Evolutionary conservation across 2,329 filamentous ascomycete species (phyloP).

Genomic region (Aulographum hederae): DNA sequence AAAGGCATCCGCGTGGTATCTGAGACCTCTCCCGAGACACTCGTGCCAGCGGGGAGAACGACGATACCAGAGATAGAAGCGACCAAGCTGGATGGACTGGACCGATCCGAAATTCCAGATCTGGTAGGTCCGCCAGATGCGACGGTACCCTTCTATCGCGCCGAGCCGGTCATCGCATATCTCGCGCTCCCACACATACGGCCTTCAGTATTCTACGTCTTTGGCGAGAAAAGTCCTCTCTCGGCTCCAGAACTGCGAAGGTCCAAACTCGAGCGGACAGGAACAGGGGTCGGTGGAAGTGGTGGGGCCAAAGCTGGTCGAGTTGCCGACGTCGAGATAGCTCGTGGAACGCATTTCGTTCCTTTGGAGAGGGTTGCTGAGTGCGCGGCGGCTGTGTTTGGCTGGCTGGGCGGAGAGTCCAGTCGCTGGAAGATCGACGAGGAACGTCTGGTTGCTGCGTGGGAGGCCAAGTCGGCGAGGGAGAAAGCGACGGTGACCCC

Average conservation of each 20-base stretch:
- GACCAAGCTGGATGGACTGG: constrained; percentile 24
- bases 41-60: too few species aligned
- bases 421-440: neutral
- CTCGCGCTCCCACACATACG: constrained; percentile 39
- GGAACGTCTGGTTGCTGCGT: too few species aligned
- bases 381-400: neutral
- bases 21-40: neutral
- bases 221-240: constrained; percentile 41
- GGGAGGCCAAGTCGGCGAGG: neutral
- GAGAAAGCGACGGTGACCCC: too few species aligned
- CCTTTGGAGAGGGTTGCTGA: constrained; percentile 59
- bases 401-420: neutral
- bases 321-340: constrained; percentile 46
- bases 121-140: constrained; percentile 15
- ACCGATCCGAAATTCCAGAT: constrained; percentile 12
- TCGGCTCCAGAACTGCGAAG: constrained; percentile 30
- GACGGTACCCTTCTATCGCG: constrained; percentile 44
- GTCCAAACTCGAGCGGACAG: constrained; percentile 47
- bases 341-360: constrained; percentile 58
- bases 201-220: constrained; percentile 50
- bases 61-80: too few species aligned
- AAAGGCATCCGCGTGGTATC: constrained; percentile 12
- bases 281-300: constrained; percentile 47
- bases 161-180: constrained; percentile 42
- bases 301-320: constrained; percentile 44